Evolutionary conservation across 345 rosid species (phyloP).

Genomic region (Passiflora organensis): DNA sequence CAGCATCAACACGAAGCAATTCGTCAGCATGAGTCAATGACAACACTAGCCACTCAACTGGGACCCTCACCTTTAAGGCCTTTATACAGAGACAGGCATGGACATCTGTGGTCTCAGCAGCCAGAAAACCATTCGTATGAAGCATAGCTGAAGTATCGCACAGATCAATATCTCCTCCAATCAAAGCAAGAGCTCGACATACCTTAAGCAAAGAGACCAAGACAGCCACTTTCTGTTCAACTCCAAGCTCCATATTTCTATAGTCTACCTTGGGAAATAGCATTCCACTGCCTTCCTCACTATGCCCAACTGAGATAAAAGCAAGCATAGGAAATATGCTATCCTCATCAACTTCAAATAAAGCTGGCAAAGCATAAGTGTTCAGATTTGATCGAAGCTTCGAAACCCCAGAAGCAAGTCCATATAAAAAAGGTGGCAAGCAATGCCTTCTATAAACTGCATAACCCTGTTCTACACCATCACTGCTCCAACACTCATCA

Average conservation of each 20-base stretch:
- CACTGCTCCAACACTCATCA: conserved; percentile 74
- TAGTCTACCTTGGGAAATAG: conserved; percentile 31
- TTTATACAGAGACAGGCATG: conserved; percentile 61
- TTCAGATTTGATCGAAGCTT: conserved; percentile 88
- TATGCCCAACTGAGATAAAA: conserved; percentile 52
- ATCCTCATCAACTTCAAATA: conserved; percentile 81
- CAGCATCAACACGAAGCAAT: conserved; percentile 89
- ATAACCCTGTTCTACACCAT: conserved; percentile 78
- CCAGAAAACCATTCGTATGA: conserved; percentile 10
- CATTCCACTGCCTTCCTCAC: conserved; percentile 39
- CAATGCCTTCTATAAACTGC: conserved; percentile 53
- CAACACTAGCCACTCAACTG: conserved; percentile 72
- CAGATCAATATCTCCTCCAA: conserved; percentile 87
- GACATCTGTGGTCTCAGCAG: conserved; percentile 26
- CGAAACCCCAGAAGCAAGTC: conserved; percentile 85
- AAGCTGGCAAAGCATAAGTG: conserved; percentile 78
- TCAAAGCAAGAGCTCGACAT: conserved; percentile 77
- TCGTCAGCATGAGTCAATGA: conserved; percentile 90
- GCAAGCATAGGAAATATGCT: conserved; percentile 83
- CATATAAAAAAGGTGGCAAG: conserved; percentile 66
- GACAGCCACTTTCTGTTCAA: conserved; percentile 78
- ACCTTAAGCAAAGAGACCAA: conserved; percentile 80
- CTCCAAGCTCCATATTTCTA: conserved; percentile 36
- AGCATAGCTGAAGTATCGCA: conserved; percentile 17
- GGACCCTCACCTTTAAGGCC: conserved; percentile 64